phyloP scores from a whole-genome alignment of 2,329 filamentous ascomycete species.

The Ceratocystiopsis sp. region DNA sequence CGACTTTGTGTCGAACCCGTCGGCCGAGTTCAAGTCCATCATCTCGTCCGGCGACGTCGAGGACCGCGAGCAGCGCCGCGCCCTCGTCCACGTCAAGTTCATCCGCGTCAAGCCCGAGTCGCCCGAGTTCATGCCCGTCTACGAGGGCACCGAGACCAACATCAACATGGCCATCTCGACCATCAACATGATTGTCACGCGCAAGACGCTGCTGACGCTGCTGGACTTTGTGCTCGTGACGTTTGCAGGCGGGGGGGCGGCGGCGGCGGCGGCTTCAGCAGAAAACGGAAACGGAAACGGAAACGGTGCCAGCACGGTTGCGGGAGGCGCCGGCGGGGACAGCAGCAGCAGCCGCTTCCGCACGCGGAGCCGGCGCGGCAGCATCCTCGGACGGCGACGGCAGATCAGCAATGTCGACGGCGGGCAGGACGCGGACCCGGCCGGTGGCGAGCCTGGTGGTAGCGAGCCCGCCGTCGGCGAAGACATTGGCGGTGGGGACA shows the following conservation, averaged over 20 bases:
- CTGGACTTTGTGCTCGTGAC: slow-evolving; percentile 89
- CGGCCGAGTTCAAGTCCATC: slow-evolving; percentile 89
- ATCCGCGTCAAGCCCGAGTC: slow-evolving; percentile 77
- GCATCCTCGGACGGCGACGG: not conserved
- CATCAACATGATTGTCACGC: slow-evolving; percentile 87
- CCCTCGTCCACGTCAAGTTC: slow-evolving; percentile 79
- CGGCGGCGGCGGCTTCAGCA: slow-evolving; percentile 25
- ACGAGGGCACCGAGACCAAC: slow-evolving; percentile 87
- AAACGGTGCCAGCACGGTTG: slow-evolving; percentile 22
- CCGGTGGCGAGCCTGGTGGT: not conserved
- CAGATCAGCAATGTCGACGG: slow-evolving; percentile 18
- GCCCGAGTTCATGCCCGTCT: slow-evolving; percentile 81
- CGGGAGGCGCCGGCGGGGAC: too few species aligned
- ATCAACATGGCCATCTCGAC: slow-evolving; percentile 83
- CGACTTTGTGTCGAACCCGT: slow-evolving; percentile 80
- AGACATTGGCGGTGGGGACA: slow-evolving; percentile 6
- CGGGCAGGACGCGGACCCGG: not conserved
- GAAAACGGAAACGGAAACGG: slow-evolving; percentile 14
- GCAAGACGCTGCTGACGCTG: slow-evolving; percentile 79
- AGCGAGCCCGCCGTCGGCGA: slow-evolving; percentile 8
- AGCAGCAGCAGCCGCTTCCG: not conserved
- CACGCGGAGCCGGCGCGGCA: too few species aligned
- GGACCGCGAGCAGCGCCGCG: slow-evolving; percentile 59
- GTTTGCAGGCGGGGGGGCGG: slow-evolving; percentile 48
- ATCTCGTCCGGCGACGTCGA: slow-evolving; percentile 65